Conservation (phyloP, 495 filamentous ascomycete genomes). For the Talaromyces stipitatus region DNA sequence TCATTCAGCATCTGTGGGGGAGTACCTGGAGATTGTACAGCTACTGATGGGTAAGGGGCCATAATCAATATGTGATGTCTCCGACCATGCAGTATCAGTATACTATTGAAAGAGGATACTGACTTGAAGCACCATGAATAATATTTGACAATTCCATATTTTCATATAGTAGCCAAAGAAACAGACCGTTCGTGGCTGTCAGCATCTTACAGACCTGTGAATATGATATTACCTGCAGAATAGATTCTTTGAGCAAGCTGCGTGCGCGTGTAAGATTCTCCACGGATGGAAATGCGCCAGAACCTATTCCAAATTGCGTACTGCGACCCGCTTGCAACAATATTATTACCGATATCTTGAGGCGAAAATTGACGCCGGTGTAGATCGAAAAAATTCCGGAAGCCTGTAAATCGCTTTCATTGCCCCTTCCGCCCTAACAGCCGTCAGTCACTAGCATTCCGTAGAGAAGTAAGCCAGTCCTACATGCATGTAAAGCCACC, state of each 20-base stretch:
- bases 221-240: constrained; percentile 15
- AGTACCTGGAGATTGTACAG: too few relatives aligned
- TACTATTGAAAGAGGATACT: too few relatives aligned
- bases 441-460: not conserved
- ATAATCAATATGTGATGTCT: too few relatives aligned
- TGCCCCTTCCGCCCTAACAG: constrained; percentile 8
- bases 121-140: constrained; percentile 22
- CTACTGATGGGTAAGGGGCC: too few relatives aligned
- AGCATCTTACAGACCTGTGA: constrained; percentile 24
- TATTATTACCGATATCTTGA: constrained; percentile 24
- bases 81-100: too few relatives aligned
- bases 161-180: constrained; percentile 24
- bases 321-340: constrained; percentile 21
- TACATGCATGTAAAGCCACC: constrained; percentile 27
- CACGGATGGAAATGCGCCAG: constrained; percentile 4
- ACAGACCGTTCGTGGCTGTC: constrained; percentile 24
- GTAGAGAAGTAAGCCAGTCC: not conserved
- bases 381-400: constrained; percentile 15
- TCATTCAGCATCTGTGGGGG: too few relatives aligned
- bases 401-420: constrained; percentile 6
- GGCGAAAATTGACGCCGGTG: constrained; percentile 16
- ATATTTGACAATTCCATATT: constrained; percentile 17
- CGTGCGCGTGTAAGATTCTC: constrained; percentile 1
- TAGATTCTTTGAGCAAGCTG: constrained; percentile 22
- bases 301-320: constrained; percentile 17